Conservation (phyloP, 805 yeast species). For the Nakazawaea holstii region DNA sequence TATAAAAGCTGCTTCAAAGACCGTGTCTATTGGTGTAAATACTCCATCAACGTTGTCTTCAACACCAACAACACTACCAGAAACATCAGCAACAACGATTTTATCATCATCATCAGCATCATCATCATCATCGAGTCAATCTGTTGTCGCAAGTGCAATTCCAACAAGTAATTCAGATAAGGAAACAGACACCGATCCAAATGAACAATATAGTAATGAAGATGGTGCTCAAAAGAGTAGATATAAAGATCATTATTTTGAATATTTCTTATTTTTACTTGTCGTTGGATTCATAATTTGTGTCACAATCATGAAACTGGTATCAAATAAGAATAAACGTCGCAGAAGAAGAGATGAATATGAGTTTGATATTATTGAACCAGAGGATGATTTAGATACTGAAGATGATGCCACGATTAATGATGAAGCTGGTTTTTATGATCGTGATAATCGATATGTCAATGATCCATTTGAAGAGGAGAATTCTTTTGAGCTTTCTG, state of each 20-base stretch:
- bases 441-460: constrained; percentile 7
- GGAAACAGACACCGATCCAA: constrained; percentile 14
- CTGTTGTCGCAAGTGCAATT: too few relatives aligned
- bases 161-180: constrained; percentile 13
- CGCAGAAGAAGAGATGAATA: constrained; percentile 61
- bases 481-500: constrained; percentile 13
- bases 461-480: constrained; percentile 3
- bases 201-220: constrained; percentile 20
- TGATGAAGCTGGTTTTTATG: constrained; percentile 20
- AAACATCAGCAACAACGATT: constrained; percentile 11
- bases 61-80: constrained; percentile 10
- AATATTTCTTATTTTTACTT: constrained; percentile 55
- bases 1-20: constrained; percentile 8
- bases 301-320: constrained; percentile 36
- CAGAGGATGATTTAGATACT: constrained; percentile 38
- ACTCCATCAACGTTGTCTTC: constrained; percentile 11
- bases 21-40: constrained; percentile 5
- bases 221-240: constrained; percentile 27
- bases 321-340: constrained; percentile 32
- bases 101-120: constrained; percentile 10
- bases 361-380: constrained; percentile 74
- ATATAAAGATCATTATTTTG: constrained; percentile 44
- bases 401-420: constrained; percentile 33
- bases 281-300: constrained; percentile 50
- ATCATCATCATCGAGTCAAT: constrained; percentile 12